A percentile compares a stretch with the other conserved stretches of the same genome.
Conservation (phyloP, 2,329 filamentous ascomycete genomes). For the Trichothecium roseum region DNA sequence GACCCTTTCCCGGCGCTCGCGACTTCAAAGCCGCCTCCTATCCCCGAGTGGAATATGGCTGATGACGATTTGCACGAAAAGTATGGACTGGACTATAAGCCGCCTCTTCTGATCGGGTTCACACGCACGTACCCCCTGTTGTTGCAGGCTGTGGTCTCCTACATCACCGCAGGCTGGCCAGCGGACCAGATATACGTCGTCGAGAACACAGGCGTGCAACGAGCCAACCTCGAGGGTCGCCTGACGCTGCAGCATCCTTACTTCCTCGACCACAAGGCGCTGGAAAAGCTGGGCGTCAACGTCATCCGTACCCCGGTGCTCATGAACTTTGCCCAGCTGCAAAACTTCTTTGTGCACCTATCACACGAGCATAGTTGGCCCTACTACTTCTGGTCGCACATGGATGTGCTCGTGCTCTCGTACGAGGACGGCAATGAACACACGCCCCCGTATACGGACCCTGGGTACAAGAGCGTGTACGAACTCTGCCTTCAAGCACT, state of each 20-base stretch:
- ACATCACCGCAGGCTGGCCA: conserved; percentile 50
- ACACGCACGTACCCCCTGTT: conserved; percentile 45
- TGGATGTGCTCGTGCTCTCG: conserved; percentile 37
- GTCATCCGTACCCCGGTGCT: conserved; percentile 39
- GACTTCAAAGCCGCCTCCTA: conserved; percentile 23
- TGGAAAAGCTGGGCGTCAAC: conserved; percentile 40
- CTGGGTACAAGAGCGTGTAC: conserved; percentile 30
- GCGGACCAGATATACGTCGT: conserved; percentile 44
- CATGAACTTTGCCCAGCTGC: conserved; percentile 42
- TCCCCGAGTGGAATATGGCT: conserved; percentile 34
- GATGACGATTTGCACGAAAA: conserved; percentile 24
- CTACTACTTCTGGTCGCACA: conserved; percentile 47
- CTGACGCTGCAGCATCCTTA: conserved; percentile 45
- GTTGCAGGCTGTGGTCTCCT: conserved; percentile 43
- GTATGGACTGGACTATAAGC: conserved; percentile 24
- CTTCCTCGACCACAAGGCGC: conserved; percentile 40
- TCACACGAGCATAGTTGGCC: conserved; percentile 32
- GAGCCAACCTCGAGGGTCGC: conserved; percentile 36
- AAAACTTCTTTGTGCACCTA: conserved; percentile 40
- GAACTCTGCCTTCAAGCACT: conserved; percentile 26
- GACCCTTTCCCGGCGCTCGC: conserved; percentile 32
- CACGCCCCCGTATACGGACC: conserved; percentile 19
- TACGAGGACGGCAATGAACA: conserved; percentile 27
- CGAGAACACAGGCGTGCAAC: conserved; percentile 48
- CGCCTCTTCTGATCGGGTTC: conserved; percentile 50